Evolutionary conservation across 2,329 filamentous ascomycete genomes (phyloP).

Genomic region (Talaromyces marneffei): DNA sequence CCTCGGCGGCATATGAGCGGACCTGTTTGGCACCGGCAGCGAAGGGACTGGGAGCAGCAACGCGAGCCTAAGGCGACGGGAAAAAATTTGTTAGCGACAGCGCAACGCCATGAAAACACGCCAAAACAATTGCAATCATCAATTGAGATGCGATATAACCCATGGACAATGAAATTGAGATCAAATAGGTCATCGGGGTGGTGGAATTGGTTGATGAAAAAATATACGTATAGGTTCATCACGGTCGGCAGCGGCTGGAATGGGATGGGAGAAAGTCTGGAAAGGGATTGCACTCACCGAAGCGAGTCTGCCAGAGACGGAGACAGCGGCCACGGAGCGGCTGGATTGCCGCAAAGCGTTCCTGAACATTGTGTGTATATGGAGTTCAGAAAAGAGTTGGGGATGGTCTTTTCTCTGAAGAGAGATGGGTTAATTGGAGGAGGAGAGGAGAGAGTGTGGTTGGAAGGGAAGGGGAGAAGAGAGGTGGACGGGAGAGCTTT

Average conservation of each 20-base stretch:
- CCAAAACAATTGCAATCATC: slow-evolving; percentile 19
- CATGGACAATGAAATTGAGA: slow-evolving; percentile 20
- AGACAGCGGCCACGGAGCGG: slow-evolving; percentile 89
- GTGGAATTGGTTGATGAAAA: slow-evolving; percentile 21
- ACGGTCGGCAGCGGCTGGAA: slow-evolving; percentile 38
- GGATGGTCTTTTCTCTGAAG: slow-evolving; percentile 36
- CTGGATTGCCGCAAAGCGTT: slow-evolving; percentile 96
- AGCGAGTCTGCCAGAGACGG: slow-evolving; percentile 84
- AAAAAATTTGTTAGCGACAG: slow-evolving; percentile 44
- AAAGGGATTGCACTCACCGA: slow-evolving; percentile 61
- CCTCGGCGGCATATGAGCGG: slow-evolving; percentile 85
- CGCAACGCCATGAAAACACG: slow-evolving; percentile 35
- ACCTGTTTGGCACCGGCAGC: slow-evolving; percentile 64
- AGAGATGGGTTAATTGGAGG: slow-evolving; percentile 36
- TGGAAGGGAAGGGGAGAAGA: slow-evolving; percentile 18
- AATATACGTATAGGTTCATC: slow-evolving; percentile 10
- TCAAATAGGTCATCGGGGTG: neutral
- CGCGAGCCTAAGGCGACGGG: slow-evolving; percentile 63
- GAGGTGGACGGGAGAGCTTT: slow-evolving; percentile 36
- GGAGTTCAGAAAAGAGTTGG: slow-evolving; percentile 28
- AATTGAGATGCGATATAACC: slow-evolving; percentile 18
- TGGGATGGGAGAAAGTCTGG: slow-evolving; percentile 42
- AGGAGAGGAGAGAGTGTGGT: neutral
- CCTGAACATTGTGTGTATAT: slow-evolving; percentile 74
- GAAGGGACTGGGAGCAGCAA: slow-evolving; percentile 69